Conservation (phyloP, 1,139 yeast species). For the Saccharomyces pastorianus region DNA sequence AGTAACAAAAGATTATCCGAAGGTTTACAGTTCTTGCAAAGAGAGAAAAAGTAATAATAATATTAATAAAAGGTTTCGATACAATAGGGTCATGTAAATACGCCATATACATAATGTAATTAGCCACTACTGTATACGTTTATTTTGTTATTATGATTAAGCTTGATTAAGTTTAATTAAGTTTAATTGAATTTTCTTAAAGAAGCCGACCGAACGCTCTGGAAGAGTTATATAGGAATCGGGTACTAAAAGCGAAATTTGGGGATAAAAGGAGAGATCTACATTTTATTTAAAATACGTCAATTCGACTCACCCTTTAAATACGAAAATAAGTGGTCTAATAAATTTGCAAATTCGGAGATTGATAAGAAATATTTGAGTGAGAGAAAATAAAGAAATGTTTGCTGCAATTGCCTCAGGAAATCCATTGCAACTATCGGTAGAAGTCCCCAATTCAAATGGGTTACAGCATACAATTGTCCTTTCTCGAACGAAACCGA, state of each 20-base stretch:
- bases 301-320: not conserved
- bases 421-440: conserved; percentile 31
- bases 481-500: conserved; percentile 30
- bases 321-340: not conserved
- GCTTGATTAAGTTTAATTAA: not conserved
- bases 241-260: not conserved
- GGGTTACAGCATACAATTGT: conserved; percentile 32
- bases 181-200: not conserved
- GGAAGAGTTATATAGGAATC: conserved; percentile 1
- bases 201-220: conserved; percentile 1
- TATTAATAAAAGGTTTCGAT: not conserved
- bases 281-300: not conserved
- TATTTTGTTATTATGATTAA: not conserved
- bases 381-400: conserved; percentile 14
- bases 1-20: conserved; percentile 31
- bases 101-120: not conserved
- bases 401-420: conserved; percentile 35
- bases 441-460: conserved; percentile 33
- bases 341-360: not conserved
- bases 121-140: not conserved
- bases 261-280: not conserved
- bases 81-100: not conserved
- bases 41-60: not conserved
- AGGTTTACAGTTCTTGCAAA: not conserved
- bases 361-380: not conserved